phyloP scores from a whole-genome alignment of 176 grass and related monocot species.

The Musa beccarii region DNA sequence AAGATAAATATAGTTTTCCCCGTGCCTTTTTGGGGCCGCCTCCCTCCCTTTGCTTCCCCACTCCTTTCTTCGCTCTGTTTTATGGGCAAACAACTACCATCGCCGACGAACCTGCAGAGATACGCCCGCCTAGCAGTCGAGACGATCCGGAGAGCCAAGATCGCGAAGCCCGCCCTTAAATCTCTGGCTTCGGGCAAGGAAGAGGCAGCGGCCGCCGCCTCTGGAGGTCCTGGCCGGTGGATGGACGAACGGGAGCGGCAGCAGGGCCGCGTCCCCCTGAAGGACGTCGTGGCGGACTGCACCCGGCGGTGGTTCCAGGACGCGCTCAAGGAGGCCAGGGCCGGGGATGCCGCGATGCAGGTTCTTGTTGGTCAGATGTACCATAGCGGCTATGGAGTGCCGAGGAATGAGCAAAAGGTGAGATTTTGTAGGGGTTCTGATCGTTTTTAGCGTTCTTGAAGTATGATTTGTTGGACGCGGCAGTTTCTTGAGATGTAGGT shows the following conservation, averaged over 20 bases:
- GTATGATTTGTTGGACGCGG: neutral
- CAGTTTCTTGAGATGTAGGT: neutral
- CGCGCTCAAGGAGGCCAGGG: slow-evolving; percentile 74
- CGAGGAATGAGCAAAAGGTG: slow-evolving; percentile 80
- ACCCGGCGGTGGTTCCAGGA: slow-evolving; percentile 87
- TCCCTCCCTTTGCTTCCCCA: slow-evolving; percentile 6
- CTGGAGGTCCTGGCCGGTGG: slow-evolving; percentile 23
- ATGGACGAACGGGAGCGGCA: slow-evolving; percentile 21
- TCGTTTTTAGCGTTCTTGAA: neutral
- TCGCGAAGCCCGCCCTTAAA: neutral
- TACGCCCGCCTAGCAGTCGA: slow-evolving; percentile 26
- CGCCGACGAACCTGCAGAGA: neutral
- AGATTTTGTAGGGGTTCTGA: neutral
- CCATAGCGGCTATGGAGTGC: slow-evolving; percentile 71
- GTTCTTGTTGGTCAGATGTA: slow-evolving; percentile 97
- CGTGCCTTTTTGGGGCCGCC: slow-evolving; percentile 6
- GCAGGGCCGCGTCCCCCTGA: slow-evolving; percentile 47
- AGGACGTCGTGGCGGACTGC: slow-evolving; percentile 71
- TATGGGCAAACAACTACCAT: slow-evolving; percentile 46
- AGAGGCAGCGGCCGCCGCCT: slow-evolving; percentile 19
- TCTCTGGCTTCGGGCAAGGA: slow-evolving; percentile 48
- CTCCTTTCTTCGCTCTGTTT: slow-evolving; percentile 8
- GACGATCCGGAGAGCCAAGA: slow-evolving; percentile 11
- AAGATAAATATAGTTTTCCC: slow-evolving; percentile 19
- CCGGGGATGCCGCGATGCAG: slow-evolving; percentile 80